Percentiles rank a stretch among this genome's conserved stretches.
Conservation (phyloP, 352 stramenopile genomes). For the Globisporangium viniferum region DNA sequence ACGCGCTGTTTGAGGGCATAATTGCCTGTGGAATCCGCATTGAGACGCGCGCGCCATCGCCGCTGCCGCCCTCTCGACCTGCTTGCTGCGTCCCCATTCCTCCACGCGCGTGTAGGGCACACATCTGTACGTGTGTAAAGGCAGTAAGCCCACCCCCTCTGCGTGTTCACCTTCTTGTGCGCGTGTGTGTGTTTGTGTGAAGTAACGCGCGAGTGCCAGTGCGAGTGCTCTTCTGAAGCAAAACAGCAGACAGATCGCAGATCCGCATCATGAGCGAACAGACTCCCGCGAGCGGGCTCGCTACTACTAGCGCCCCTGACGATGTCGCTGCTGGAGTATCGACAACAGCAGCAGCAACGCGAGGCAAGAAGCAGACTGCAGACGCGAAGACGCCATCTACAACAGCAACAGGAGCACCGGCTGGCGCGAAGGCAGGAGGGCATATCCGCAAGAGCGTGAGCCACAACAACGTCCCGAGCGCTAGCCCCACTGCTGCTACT, state of each 20-base stretch:
- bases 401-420: not conserved
- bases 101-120: not conserved
- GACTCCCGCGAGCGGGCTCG: not conserved
- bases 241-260: not conserved
- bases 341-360: not conserved
- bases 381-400: not conserved
- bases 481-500: not conserved
- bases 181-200: not conserved
- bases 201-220: not conserved
- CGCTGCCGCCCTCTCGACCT: not conserved
- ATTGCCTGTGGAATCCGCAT: not conserved
- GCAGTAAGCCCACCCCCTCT: not conserved
- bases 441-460: constrained; percentile 19
- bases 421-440: not conserved
- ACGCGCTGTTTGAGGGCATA: too few species aligned
- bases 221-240: not conserved
- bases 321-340: not conserved
- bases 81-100: not conserved
- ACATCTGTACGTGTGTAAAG: not conserved
- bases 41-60: constrained; percentile 5
- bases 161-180: not conserved
- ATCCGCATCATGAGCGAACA: not conserved
- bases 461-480: constrained; percentile 12
- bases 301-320: not conserved
- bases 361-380: constrained; percentile 3